A percentile compares a stretch with the other conserved stretches of the same genome.
These are phyloP conservation scores for Salvia splendens DNA, from an alignment of 257 asterid genomes.

Conservation along the genomic window DNA sequence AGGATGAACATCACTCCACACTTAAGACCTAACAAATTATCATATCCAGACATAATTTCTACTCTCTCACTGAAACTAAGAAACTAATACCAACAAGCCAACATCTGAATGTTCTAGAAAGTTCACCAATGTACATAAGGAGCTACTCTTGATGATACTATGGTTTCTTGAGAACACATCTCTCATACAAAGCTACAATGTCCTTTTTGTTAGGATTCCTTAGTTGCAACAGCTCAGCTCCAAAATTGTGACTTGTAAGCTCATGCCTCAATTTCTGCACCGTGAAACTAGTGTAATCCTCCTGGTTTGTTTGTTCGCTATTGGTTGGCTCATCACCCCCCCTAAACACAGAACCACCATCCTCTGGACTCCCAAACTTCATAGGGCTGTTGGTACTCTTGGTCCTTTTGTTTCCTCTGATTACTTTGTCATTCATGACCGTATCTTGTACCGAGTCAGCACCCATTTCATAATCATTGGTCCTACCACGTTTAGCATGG, in stretches of 20 bases:
- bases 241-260: slow-evolving; percentile 69
- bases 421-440: slow-evolving; percentile 48
- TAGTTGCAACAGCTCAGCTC: slow-evolving; percentile 69
- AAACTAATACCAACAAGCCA: background rate
- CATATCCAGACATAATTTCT: background rate
- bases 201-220: slow-evolving; percentile 70
- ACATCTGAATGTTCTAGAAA: slow-evolving; percentile 3
- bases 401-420: slow-evolving; percentile 69
- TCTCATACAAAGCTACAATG: slow-evolving; percentile 74
- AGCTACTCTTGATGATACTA: slow-evolving; percentile 25
- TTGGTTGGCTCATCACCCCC: slow-evolving; percentile 67
- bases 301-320: slow-evolving; percentile 62
- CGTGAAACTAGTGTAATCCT: slow-evolving; percentile 70
- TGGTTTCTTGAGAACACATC: slow-evolving; percentile 51
- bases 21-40: background rate
- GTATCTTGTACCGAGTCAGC: slow-evolving; percentile 66
- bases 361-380: slow-evolving; percentile 63
- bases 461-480: slow-evolving; percentile 75
- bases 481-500: slow-evolving; percentile 74
- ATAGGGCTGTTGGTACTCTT: slow-evolving; percentile 74
- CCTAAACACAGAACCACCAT: slow-evolving; percentile 79
- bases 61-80: slow-evolving; percentile 12
- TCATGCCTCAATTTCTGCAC: slow-evolving; percentile 70
- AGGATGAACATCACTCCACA: slow-evolving; percentile 10
- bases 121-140: slow-evolving; percentile 29